Percentiles rank a stretch among this genome's conserved stretches.
These are phyloP conservation scores for Mortierella sp. DNA, from an alignment of 371 early-diverging fungal species.

Conservation along the genomic window DNA sequence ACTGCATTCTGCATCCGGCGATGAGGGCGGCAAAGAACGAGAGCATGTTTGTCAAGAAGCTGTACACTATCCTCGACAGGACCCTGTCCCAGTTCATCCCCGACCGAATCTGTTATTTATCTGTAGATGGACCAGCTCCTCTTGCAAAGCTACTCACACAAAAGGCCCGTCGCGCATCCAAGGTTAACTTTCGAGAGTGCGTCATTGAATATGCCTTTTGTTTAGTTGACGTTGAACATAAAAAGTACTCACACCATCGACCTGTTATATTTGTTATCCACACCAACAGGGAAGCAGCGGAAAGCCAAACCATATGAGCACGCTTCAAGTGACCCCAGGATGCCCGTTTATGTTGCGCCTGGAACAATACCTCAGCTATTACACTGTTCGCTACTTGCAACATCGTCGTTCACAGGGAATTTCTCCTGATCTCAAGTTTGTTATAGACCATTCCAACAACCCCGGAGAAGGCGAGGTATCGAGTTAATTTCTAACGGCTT, in stretches of 20 bases:
- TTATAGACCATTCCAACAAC: slow-evolving; percentile 55
- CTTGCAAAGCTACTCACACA: slow-evolving; percentile 50
- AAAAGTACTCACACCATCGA: too few relatives aligned
- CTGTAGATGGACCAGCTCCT: slow-evolving; percentile 56
- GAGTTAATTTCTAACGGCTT: not conserved
- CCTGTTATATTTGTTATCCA: not conserved
- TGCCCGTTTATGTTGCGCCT: slow-evolving; percentile 57
- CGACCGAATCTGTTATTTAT: slow-evolving; percentile 48
- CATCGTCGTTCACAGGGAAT: slow-evolving; percentile 33
- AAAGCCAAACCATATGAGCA: slow-evolving; percentile 33
- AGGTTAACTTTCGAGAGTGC: slow-evolving; percentile 17
- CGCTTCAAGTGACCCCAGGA: slow-evolving; percentile 55
- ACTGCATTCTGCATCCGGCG: slow-evolving; percentile 53
- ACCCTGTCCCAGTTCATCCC: slow-evolving; percentile 46
- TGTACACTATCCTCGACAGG: slow-evolving; percentile 46
- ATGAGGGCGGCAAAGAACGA: slow-evolving; percentile 48
- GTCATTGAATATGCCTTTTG: not conserved
- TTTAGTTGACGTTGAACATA: not conserved
- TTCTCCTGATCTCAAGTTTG: slow-evolving; percentile 56
- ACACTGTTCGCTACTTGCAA: slow-evolving; percentile 53
- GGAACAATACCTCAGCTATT: slow-evolving; percentile 55
- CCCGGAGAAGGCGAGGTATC: slow-evolving; percentile 59
- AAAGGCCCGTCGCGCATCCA: slow-evolving; percentile 42
- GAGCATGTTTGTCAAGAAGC: slow-evolving; percentile 44
- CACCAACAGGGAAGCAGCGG: not conserved